These are phyloP conservation scores for Cylindrodendrum hubeiense DNA, from an alignment of 2,329 filamentous ascomycete genomes.

Conservation along the genomic window DNA sequence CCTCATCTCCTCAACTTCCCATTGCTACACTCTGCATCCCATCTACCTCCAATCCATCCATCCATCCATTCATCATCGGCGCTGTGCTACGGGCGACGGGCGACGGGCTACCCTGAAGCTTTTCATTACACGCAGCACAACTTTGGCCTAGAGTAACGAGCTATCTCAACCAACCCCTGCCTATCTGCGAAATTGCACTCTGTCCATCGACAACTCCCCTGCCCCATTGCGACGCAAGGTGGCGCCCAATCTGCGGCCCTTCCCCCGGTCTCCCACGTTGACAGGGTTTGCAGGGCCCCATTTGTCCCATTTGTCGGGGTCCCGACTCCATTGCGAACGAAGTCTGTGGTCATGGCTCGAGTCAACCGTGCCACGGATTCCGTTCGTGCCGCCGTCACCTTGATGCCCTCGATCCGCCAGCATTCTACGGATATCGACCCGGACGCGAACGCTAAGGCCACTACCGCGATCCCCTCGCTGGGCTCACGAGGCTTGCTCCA, in stretches of 20 bases:
- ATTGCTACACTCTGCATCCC: slow-evolving; percentile 1
- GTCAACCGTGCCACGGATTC: slow-evolving; percentile 28
- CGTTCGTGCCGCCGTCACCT: slow-evolving; percentile 14
- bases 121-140: slow-evolving; percentile 8
- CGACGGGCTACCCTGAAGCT: not conserved
- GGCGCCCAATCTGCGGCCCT: slow-evolving; percentile 35
- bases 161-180: slow-evolving; percentile 34
- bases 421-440: slow-evolving; percentile 14
- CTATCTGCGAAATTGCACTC: slow-evolving; percentile 42
- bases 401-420: slow-evolving; percentile 22
- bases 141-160: slow-evolving; percentile 5
- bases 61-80: not conserved
- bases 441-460: slow-evolving; percentile 17
- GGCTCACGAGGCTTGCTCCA: slow-evolving; percentile 40
- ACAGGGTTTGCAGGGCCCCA: slow-evolving; percentile 23
- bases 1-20: not conserved
- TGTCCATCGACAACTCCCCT: slow-evolving; percentile 32
- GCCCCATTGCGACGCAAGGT: slow-evolving; percentile 31
- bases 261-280: slow-evolving; percentile 32
- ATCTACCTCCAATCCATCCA: slow-evolving; percentile 1
- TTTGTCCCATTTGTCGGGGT: slow-evolving; percentile 18
- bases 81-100: not conserved
- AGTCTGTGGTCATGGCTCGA: slow-evolving; percentile 39
- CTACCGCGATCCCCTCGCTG: slow-evolving; percentile 32
- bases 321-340: slow-evolving; percentile 22